These are phyloP conservation scores for Talaromyces sp. DNA, from an alignment of 2,329 filamentous ascomycete genomes.

Conservation along the genomic window DNA sequence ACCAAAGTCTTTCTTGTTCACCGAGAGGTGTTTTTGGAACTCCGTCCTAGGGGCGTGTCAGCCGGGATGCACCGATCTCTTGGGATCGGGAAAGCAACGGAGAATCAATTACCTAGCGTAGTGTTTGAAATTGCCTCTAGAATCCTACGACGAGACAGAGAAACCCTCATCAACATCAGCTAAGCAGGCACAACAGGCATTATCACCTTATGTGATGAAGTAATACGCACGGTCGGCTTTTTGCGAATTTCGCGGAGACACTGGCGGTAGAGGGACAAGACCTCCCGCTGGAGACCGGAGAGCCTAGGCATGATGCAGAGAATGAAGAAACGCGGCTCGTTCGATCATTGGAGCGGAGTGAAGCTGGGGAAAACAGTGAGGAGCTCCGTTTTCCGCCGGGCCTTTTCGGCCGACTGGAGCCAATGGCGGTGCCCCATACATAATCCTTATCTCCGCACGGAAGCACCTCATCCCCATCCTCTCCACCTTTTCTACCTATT, in stretches of 20 bases:
- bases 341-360: conserved; percentile 7
- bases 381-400: conserved; percentile 29
- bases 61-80: conserved; percentile 17
- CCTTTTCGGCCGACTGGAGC: conserved; percentile 31
- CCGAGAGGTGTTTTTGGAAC: conserved; percentile 68
- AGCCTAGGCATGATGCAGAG: conserved; percentile 49
- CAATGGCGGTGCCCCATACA: no score
- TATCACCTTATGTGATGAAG: background rate
- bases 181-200: background rate
- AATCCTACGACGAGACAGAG: conserved; percentile 34
- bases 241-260: conserved; percentile 79
- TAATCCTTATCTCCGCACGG: conserved; percentile 1
- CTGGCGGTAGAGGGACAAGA: conserved; percentile 80
- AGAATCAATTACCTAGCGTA: conserved; percentile 43
- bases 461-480: no score
- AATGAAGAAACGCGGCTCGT: conserved; percentile 4
- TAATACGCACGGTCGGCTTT: conserved; percentile 69
- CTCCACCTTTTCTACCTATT: background rate
- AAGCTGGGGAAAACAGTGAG: conserved; percentile 10
- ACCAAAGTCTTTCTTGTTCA: conserved; percentile 83
- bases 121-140: conserved; percentile 43
- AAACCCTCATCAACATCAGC: background rate
- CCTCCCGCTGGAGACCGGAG: conserved; percentile 89
- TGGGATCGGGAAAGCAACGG: conserved; percentile 6
- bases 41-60: conserved; percentile 60